Evolutionary conservation across 2,329 filamentous ascomycete genomes (phyloP), one percentile per base, ranked within the genome.

Genomic region (Periconia sp.): DNA sequence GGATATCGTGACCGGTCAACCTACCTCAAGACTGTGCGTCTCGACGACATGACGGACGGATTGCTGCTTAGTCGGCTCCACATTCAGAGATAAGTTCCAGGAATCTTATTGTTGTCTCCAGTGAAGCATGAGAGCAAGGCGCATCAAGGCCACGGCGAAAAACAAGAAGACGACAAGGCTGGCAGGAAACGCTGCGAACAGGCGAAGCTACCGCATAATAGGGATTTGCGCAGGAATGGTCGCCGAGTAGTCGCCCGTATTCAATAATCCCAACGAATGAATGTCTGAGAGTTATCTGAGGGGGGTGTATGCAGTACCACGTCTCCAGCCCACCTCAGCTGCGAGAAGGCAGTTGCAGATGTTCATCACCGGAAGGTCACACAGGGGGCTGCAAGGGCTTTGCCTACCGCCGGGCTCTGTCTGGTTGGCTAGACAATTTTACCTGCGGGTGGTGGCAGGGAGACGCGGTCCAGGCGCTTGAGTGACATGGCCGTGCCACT

Each of bases 11-110:
- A 38, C 17, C 4, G 12, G 5, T 13, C 9, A 4, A 33, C 49
- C 18, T 56, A 56, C 57, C 54, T 58, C 34, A 61, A 29, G 21
- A 59, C 56, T 8, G 57, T 61, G 17, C 54, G 57, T 42, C 57
- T 55, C 23, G 50, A 46, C 43, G 56, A 52, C 57, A 61, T 61
- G 11, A 32, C 57, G 45, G 42, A 36, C 36, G 33, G 37, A 19
- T 33, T 24, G 39, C 26, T 13, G 34, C 42, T 26, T 35, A 26
- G 28, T 28, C 25, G 13, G 22, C 31, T 40, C 38, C 40, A 36
- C 37, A 43, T 40, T 50, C 35, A 35, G 46, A 23, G n/a, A 29
- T 17, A 13, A 23, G 34, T 16, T 28, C 36, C 11, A 30, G 26
- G 19, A 25, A 17, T 28, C 26, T 15, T n/a, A n/a, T n/a, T n/a